A percentile compares a stretch with the other conserved stretches of the same genome.
Conservation (phyloP, 2,329 filamentous ascomycete genomes). For the Aspergillus chevalieri region DNA sequence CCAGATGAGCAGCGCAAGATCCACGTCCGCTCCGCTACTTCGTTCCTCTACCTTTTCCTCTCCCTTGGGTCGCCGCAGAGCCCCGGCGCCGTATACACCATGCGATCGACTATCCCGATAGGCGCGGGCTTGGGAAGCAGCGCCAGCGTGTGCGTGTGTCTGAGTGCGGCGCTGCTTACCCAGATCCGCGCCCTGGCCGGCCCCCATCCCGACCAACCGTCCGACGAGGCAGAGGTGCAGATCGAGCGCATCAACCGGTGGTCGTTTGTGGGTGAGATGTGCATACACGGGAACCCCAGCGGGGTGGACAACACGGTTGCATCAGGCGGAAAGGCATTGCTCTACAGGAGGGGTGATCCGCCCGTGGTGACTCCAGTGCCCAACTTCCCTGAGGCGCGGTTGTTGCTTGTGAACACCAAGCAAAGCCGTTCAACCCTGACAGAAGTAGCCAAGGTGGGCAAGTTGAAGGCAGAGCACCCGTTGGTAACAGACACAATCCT, state of each 20-base stretch:
- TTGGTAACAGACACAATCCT: constrained; percentile 74
- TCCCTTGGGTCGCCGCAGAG: constrained; percentile 75
- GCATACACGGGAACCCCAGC: constrained; percentile 93
- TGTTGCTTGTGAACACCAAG: constrained; percentile 83
- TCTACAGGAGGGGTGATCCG: constrained; percentile 78
- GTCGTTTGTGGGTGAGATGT: constrained; percentile 96
- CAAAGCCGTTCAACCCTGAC: constrained; percentile 77
- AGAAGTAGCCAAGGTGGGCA: constrained; percentile 81
- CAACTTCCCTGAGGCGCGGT: constrained; percentile 84
- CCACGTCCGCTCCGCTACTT: constrained; percentile 71
- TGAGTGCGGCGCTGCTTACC: constrained; percentile 74
- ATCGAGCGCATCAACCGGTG: constrained; percentile 94
- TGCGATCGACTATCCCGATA: constrained; percentile 90
- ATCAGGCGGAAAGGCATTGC: constrained; percentile 85
- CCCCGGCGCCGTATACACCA: constrained; percentile 76
- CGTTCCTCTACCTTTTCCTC: constrained; percentile 89
- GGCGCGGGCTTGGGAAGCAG: constrained; percentile 87
- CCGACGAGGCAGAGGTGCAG: constrained; percentile 80
- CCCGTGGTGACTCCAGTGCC: constrained; percentile 70
- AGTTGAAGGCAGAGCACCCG: constrained; percentile 65
- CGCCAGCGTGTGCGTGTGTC: constrained; percentile 86
- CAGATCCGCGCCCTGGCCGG: constrained; percentile 84
- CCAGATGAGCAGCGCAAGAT: constrained; percentile 72
- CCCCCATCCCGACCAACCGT: constrained; percentile 84
- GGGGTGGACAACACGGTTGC: constrained; percentile 96